phyloP scores from a whole-genome alignment of 441 rosid genomes.

The Aquilaria agallochum region DNA sequence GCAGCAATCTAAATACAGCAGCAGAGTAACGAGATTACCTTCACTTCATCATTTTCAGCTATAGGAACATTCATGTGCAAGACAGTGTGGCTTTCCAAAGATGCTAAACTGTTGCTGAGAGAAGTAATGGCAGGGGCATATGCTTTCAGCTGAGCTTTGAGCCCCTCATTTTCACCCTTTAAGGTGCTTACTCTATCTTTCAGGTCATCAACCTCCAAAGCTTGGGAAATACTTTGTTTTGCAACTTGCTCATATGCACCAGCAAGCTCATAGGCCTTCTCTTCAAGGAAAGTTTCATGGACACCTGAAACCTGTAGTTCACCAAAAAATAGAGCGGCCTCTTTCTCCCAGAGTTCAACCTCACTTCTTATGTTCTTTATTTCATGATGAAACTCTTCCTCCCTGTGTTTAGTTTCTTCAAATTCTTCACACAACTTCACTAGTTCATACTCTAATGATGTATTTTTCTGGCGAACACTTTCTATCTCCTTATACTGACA shows the following conservation, averaged over 20 bases:
- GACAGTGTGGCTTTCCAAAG: conserved; percentile 55
- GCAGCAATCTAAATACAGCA: neutral
- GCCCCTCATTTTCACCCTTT: conserved; percentile 57
- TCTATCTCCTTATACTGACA: conserved; percentile 41
- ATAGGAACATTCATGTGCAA: conserved; percentile 26
- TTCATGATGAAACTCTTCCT: conserved; percentile 48
- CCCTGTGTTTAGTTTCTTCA: conserved; percentile 42
- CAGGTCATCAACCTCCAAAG: conserved; percentile 49
- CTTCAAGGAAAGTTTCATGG: conserved; percentile 55
- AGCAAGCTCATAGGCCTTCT: conserved; percentile 47
- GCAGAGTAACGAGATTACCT: conserved; percentile 35
- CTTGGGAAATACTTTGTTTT: conserved; percentile 30
- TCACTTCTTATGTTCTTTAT: conserved; percentile 42
- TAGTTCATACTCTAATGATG: conserved; percentile 42
- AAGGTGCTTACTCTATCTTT: conserved; percentile 49
- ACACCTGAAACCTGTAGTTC: conserved; percentile 54
- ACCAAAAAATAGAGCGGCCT: conserved; percentile 42
- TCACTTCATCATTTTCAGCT: conserved; percentile 28
- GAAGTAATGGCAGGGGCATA: conserved; percentile 49
- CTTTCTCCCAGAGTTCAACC: conserved; percentile 51
- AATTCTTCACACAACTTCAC: conserved; percentile 36
- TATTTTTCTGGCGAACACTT: conserved; percentile 33
- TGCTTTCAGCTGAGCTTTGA: conserved; percentile 46
- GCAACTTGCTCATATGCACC: conserved; percentile 44
- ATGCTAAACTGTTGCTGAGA: conserved; percentile 52